Base-by-base conservation (phyloP, 2,329 filamentous ascomycete genomes). In the Bretziella fagacearum region DNA sequence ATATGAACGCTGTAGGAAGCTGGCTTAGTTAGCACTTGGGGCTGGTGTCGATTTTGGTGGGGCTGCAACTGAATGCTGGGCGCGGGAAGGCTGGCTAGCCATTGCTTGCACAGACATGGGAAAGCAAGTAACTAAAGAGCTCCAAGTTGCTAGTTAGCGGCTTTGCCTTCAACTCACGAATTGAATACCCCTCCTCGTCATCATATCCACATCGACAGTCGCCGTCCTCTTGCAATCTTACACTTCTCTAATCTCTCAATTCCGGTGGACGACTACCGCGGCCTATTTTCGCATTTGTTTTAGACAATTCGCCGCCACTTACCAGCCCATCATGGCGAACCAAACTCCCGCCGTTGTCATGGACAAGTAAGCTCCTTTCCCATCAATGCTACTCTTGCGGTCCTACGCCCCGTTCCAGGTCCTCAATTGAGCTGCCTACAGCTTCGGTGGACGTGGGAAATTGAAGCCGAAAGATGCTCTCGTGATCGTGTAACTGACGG, bases 281-380 rank as follows among this genome's bases (percentile, higher is more conserved):
- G 23, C 29, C 35, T n/a, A 36, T 40, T 42, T 37, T 25, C 11
- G 11, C 13, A 7, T 10, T 23, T 33, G 27, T 11, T 30, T n/a
- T 11, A 30, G 27, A 30, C 27, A 4, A 11, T n/a, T 37, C 32
- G 6, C 39, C 36, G 45, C 18, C 47, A 48, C 46, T 53, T 44
- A 41, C 30, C 20, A 46, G 43, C 43, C 35, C 57, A 57, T 51
- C 57, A 98, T 98, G 91, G 89, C 91, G 62, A 82, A 83, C 70
- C 89, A 96, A 78, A 96, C 91, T 63, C 91, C 91, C 59, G 91
- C 91, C 84, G 91, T 98, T 95, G 91, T 98, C 85, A 98, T 98
- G 89, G 91, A 98, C 91, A 98, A 98, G 91, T 95, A 81, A 68
- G 85, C 74, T 59, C 52, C 63, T 59, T 44, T 51, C 39, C 33